Base-by-base conservation (phyloP, 1,139 yeast genomes). In the Suhomyces bolitotheri region DNA sequence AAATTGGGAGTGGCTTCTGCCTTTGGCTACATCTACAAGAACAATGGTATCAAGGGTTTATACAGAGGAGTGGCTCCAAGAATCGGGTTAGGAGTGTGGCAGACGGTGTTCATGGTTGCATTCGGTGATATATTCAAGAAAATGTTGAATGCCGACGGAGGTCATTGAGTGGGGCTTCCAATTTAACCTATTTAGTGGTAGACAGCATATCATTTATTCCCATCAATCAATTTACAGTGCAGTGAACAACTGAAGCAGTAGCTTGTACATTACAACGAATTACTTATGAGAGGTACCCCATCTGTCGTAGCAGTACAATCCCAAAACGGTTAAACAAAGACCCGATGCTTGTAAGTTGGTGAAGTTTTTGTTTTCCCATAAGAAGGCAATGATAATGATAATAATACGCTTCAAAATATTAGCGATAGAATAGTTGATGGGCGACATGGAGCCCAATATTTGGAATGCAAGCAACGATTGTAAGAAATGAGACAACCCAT, bases 31-130 rank as follows among this genome's bases (percentile, higher is more conserved):
- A 87, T 92, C 51, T 89, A 89, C 66, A 57, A 74, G 41, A 76
- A 80, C 47, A 86, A 82, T 56, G 98, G 98, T 50, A 46, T 89
- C 44, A 82, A 80, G 67, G 98, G 98, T 37, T 77, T 92, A 48
- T 92, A 90, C 63, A 78, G 96, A 62, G 98, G 98, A 57, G 97
- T 90, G 30, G 79, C 97, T 9, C 98, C 98, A 49, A 84, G 98
- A 73, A 79, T 92, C 49, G 97, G 96, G 38, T 76, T 92, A 51
- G 95, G 97, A 48, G 85, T 92, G 45, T 92, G 97, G 97, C 98
- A 92, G 71, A 92, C 98, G 2, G 88, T 92, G 31, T 92, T 95
- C 64, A 92, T 92, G 97, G 97, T 92, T 42, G 97, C 96, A n/a
- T 80, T 92, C 49, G 98, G 97, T 57, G 98, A 92, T 60, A 86